Base-by-base conservation (phyloP, 129 eudicot genomes). In the sunflower (Helianthus annuus) region DNA sequence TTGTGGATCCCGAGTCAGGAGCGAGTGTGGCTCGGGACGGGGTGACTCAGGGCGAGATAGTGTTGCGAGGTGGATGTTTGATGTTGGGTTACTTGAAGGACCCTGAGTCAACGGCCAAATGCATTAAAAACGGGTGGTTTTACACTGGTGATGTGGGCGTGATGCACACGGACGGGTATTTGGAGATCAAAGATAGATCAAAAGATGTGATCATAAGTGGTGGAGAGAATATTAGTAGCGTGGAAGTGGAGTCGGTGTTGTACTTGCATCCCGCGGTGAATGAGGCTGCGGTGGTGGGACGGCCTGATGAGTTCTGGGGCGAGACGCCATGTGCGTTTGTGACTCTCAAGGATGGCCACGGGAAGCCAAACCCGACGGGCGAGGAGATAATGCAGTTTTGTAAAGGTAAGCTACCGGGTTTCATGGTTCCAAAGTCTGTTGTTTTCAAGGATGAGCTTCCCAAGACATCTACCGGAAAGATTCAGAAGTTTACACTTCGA, bases 261-360 rank as follows among this genome's bases (percentile, higher is more conserved):
- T 91, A 86, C n/a, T 62, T 59, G 62, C 91, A 88, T 59, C 96
- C 92, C 2, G 82, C 81, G 59, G 81, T 88, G 9, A 77, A 88
- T 12, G 97, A 91, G 89, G 97, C 87, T 2, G 88, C 92, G 0
- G 97, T 91, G 55, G 97, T 91, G 72, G 96, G 92, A 5, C 70
- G 87, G 17, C 96, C 96, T 1, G 96, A 91, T 64, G 85, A 78
- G 66, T 82, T 74, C 24, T 91, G 97, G 97, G 96, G 97, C 0
- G 97, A 91, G 66, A 88, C 92, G n/a, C 96, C 96, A 51, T 91
- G 97, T 72, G 97, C 96, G 6, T 88, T 91, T 70, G 87, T 91
- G 78, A 88, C 90, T 72, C 13, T 91, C 68, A 85, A 80, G 72
- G 76, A 44, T 1, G 84, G 38, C 52, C 14, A 14, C 0, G 60